Evolutionary conservation across 805 yeast species (phyloP).

Genomic region (Candida qinlingensis): DNA sequence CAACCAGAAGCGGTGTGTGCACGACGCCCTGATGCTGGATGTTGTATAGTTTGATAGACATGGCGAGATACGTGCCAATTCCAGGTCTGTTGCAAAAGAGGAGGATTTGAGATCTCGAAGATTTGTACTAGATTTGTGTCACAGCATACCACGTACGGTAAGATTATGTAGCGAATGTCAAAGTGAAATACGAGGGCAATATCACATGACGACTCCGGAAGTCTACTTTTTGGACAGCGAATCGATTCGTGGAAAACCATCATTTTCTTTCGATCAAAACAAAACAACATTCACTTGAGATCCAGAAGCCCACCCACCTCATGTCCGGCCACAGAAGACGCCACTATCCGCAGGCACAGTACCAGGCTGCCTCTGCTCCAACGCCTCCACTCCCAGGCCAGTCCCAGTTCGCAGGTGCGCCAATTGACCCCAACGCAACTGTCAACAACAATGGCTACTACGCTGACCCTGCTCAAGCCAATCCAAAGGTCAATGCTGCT

Average conservation of each 20-base stretch:
- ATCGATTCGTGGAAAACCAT: neutral
- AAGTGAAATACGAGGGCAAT: too few relatives aligned
- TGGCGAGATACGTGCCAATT: neutral
- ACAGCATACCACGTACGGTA: too few relatives aligned
- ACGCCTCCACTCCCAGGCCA: conserved; percentile 7
- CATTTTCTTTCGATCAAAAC: neutral
- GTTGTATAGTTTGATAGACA: conserved; percentile 26
- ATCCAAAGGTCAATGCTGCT: conserved; percentile 12
- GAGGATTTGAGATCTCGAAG: too few relatives aligned
- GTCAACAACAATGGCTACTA: neutral
- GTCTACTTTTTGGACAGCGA: conserved; percentile 1
- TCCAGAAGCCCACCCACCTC: neutral
- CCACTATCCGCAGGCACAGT: conserved; percentile 29
- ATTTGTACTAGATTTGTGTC: too few relatives aligned
- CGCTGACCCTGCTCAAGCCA: neutral
- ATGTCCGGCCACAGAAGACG: conserved; percentile 28
- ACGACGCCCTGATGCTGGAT: conserved; percentile 30
- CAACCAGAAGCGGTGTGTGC: conserved; percentile 42
- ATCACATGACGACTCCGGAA: too few relatives aligned
- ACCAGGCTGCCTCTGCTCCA: conserved; percentile 13
- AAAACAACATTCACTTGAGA: neutral
- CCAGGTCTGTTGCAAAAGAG: too few relatives aligned
- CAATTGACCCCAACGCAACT: neutral
- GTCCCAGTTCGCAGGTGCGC: conserved; percentile 5
- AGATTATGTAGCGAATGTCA: too few relatives aligned